Evolutionary conservation across 2,329 filamentous ascomycete species (phyloP), one percentile per base, ranked within the genome.

Genomic region (Graphilbum sp.): DNA sequence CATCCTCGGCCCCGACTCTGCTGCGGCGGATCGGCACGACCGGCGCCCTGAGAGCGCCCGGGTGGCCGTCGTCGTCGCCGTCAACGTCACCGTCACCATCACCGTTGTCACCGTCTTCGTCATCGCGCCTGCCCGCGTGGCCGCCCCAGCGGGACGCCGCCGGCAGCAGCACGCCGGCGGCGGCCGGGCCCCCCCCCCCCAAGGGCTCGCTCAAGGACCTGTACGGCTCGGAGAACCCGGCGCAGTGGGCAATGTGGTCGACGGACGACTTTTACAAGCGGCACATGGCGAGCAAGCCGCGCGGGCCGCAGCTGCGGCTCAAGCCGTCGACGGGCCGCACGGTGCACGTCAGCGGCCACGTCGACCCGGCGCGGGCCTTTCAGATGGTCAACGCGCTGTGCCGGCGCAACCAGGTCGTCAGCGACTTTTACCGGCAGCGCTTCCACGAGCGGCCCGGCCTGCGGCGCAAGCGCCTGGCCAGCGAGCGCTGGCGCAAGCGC

Each of bases 401-500:
- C 24, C 44, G 47, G 5, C 49, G 53, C 49, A 86, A 88, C 51
- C 63, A 57, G 32, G 60, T 90, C 36, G 63, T 57, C 46, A 41
- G 35, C 3, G 75, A 84, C 48, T 63, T 63, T 38, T 54, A 56
- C 17, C 54, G 49, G 45, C 83, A 90, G 58, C 63, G 65, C 45
- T 83, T 74, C 50, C 79, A 92, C 56, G 83, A 90, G 64, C 62
- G 84, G 34, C 68, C 69, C 0, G 84, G 83, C 2, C 50, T 84
- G 50, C 85, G 81, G 69, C 68, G 77, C 57, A 92, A 90, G 72
- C 69, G 83, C 50, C 57, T 85, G 47, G 64, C 62, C 54, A 75
- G 71, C 42, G 64, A 78, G 63, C 65, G 82, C 43, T 86, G 80
- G 78, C 67, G 72, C 54, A 60, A 47, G 45, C 69, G 72, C 42